These are phyloP conservation scores for Sphaerulina vaccinii DNA, from an alignment of 2,329 filamentous ascomycete genomes.

Conservation along the genomic window DNA sequence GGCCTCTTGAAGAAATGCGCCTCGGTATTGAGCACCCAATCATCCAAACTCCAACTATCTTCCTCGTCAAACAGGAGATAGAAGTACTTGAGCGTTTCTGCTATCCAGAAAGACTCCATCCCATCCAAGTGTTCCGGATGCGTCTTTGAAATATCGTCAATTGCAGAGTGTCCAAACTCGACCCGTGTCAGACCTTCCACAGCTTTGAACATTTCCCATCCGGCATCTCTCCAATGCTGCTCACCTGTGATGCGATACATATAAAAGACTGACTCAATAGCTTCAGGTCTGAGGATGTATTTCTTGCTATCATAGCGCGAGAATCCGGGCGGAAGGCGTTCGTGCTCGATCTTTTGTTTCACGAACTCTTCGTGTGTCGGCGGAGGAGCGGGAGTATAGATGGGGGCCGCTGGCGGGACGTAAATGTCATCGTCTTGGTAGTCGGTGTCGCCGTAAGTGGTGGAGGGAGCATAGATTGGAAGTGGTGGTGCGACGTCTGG, in stretches of 20 bases:
- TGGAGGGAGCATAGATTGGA: neutral
- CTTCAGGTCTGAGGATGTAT: constrained; percentile 63
- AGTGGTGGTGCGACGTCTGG: neutral
- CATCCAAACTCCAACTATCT: constrained; percentile 63
- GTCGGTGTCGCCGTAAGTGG: neutral
- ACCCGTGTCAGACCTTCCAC: constrained; percentile 67
- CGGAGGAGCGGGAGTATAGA: constrained; percentile 32
- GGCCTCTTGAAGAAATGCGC: constrained; percentile 49
- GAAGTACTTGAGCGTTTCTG: constrained; percentile 91
- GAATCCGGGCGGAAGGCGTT: constrained; percentile 44
- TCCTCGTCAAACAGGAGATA: constrained; percentile 76
- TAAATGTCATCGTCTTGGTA: constrained; percentile 8
- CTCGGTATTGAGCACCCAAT: constrained; percentile 63
- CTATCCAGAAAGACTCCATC: constrained; percentile 87
- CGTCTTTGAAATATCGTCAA: constrained; percentile 60
- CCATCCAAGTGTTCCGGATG: constrained; percentile 51
- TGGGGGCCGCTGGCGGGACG: constrained; percentile 1
- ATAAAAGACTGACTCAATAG: constrained; percentile 84
- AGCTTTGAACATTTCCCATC: constrained; percentile 80
- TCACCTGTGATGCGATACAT: constrained; percentile 89
- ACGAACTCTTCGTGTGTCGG: constrained; percentile 36
- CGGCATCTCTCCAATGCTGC: constrained; percentile 70
- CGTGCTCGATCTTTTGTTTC: constrained; percentile 38
- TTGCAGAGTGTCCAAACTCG: constrained; percentile 66
- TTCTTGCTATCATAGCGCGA: constrained; percentile 38